Evolutionary conservation across 2,329 filamentous ascomycete genomes (phyloP).

Genomic region (Phoma sp.): DNA sequence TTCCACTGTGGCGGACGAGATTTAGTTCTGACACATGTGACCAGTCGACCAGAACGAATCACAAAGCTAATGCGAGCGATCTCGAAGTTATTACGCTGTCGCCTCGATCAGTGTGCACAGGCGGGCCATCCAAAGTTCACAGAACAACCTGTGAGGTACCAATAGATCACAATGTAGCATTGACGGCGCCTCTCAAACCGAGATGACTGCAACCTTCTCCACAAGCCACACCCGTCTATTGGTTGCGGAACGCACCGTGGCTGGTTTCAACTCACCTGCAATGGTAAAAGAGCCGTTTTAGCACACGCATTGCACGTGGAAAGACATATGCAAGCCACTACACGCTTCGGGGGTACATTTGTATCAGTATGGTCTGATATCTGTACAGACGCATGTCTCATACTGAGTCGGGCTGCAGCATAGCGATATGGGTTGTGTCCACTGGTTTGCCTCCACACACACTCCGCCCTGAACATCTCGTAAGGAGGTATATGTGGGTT

Average conservation of each 20-base stretch:
- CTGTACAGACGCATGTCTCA: slow-evolving; percentile 1
- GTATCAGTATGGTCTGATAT: slow-evolving; percentile 13
- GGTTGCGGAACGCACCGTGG: neutral
- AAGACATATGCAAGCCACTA: slow-evolving; percentile 11
- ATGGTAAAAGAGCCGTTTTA: slow-evolving; percentile 2
- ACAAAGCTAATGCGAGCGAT: no score
- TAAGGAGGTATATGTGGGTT: neutral
- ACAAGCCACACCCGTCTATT: slow-evolving; percentile 7
- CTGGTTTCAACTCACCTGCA: neutral
- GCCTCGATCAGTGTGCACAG: slow-evolving; percentile 1
- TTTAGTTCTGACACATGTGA: neutral
- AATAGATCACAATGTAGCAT: slow-evolving; percentile 15
- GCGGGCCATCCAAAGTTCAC: neutral
- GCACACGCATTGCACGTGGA: slow-evolving; percentile 16
- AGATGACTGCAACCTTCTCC: slow-evolving; percentile 13
- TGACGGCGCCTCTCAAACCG: neutral
- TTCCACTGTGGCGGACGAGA: neutral
- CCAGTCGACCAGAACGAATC: neutral
- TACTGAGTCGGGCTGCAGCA: slow-evolving; percentile 7
- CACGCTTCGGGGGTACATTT: slow-evolving; percentile 8
- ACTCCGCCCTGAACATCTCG: neutral
- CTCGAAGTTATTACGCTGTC: neutral
- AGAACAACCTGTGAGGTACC: neutral
- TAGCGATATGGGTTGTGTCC: neutral
- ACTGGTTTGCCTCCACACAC: slow-evolving; percentile 2